These are phyloP conservation scores for Tanacetum coccineum DNA, from an alignment of 129 eudicot species.

Conservation along the genomic window DNA sequence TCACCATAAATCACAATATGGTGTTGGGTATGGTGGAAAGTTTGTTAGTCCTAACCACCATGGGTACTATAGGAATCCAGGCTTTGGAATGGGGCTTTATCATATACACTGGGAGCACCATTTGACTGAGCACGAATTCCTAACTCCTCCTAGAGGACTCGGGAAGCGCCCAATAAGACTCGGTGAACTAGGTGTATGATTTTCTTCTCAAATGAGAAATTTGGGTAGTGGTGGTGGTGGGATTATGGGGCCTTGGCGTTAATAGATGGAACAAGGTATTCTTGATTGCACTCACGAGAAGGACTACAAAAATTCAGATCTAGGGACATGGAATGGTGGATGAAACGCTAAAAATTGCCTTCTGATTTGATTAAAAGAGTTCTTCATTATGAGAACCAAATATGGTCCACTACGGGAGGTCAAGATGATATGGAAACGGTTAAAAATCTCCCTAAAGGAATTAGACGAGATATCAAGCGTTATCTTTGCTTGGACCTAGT, in stretches of 20 bases:
- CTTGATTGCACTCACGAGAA: too few species aligned
- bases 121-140: conserved; percentile 73
- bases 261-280: too few species aligned
- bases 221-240: conserved; percentile 48
- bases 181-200: conserved; percentile 59
- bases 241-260: conserved; percentile 85
- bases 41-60: conserved; percentile 56
- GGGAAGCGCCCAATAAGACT: conserved; percentile 89
- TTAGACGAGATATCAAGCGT: too few species aligned
- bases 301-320: too few species aligned
- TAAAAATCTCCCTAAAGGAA: too few species aligned
- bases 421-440: too few species aligned
- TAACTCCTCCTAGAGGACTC: conserved; percentile 75
- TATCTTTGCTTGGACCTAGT: too few species aligned
- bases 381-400: too few species aligned
- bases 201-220: conserved; percentile 64
- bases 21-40: conserved; percentile 50
- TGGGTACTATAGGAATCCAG: conserved; percentile 79
- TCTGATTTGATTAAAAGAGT: too few species aligned
- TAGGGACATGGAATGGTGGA: too few species aligned
- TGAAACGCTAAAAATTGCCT: too few species aligned
- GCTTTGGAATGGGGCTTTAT: conserved; percentile 78
- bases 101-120: conserved; percentile 92
- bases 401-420: too few species aligned
- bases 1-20: conserved; percentile 82